A percentile compares a stretch with the other conserved stretches of the same genome.
phyloP scores from a whole-genome alignment of 805 yeast species.

The Wickerhamomyces strasburgensis region DNA sequence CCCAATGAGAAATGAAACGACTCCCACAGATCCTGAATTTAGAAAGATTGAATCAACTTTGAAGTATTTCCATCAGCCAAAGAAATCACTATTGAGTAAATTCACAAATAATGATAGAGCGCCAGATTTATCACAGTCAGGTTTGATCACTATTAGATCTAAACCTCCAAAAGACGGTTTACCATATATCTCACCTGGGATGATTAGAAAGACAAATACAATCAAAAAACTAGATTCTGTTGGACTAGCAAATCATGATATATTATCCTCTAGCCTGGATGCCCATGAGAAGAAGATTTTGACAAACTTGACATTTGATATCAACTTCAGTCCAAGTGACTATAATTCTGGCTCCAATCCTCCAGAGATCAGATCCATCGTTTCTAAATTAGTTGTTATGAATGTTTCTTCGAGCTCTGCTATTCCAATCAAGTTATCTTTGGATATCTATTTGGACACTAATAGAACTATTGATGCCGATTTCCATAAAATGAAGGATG shows the following conservation, averaged over 20 bases:
- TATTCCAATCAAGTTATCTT: conserved; percentile 38
- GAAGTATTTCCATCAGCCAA: conserved; percentile 3
- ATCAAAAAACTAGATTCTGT: conserved; percentile 28
- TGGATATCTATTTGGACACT: conserved; percentile 26
- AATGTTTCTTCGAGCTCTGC: conserved; percentile 31
- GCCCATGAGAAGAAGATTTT: conserved; percentile 26
- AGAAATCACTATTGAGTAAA: conserved; percentile 3
- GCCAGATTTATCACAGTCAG: conserved; percentile 16
- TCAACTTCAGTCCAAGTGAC: conserved; percentile 24
- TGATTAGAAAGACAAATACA: conserved; percentile 32
- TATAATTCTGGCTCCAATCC: conserved; percentile 21
- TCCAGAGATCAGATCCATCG: conserved; percentile 27
- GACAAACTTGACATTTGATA: conserved; percentile 24
- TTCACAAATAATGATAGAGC: neutral
- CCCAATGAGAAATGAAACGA: conserved; percentile 20
- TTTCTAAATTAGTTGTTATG: conserved; percentile 29
- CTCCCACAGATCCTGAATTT: conserved; percentile 14
- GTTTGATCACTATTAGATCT: conserved; percentile 28
- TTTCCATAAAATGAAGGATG: conserved; percentile 20
- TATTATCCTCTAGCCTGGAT: conserved; percentile 24
- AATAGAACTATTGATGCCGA: conserved; percentile 10
- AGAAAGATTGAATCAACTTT: conserved; percentile 16
- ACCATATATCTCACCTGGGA: conserved; percentile 34
- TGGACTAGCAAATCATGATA: conserved; percentile 32
- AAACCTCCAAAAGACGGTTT: conserved; percentile 30